Evolutionary conservation across 2,329 filamentous ascomycete genomes (phyloP), one percentile per base, ranked within the genome.

Genomic region (Sporothrix curviconia): DNA sequence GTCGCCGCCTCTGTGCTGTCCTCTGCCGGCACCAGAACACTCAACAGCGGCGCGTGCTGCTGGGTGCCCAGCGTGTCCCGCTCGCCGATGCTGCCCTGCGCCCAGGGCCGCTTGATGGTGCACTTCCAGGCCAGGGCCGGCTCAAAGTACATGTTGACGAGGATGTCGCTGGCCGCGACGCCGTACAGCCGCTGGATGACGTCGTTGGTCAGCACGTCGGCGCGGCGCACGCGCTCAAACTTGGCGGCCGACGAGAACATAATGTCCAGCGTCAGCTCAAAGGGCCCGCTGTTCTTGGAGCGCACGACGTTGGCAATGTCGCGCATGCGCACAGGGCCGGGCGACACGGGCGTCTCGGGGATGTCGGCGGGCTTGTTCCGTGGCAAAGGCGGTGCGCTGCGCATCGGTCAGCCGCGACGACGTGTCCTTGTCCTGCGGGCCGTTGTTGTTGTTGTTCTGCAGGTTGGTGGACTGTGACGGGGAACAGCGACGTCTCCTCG

Each of bases 221-320:
- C 34, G 22, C 34, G 25, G 17, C 44, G 44, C 28, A 49, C 44
- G 44, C 34, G 44, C 9, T 25, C 25, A 15, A 17, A 49, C 8
- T 14, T 7, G 25, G n/a, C 28, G 12, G 44, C 25, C 5, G n/a
- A 19, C n/a, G 32, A 25, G 36, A 57, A 57, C 24, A 57, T 14
- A 22, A 51, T 42, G 17, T 57, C 55, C 14, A 57, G 28, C 28
- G 55, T 57, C 59, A 81, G 68, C 60, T 81, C 77, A 59, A 72
- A 81, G 0, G 78, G 77, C 0, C 77, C 77, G 0, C 76, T 68
- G 42, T 79, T 80, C 63, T 81, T 82, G 12, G 74, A 77, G 0
- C 78, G 71, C 0, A 79, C 62, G 2, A 78, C 69, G 2, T 65
- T 67, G 0, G 75, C 71, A 3, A 78, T 11, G 22, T 49, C 44